phyloP scores from a whole-genome alignment of 1,284 basidiomycete genomes.

The Apiotrichum laibachii region DNA sequence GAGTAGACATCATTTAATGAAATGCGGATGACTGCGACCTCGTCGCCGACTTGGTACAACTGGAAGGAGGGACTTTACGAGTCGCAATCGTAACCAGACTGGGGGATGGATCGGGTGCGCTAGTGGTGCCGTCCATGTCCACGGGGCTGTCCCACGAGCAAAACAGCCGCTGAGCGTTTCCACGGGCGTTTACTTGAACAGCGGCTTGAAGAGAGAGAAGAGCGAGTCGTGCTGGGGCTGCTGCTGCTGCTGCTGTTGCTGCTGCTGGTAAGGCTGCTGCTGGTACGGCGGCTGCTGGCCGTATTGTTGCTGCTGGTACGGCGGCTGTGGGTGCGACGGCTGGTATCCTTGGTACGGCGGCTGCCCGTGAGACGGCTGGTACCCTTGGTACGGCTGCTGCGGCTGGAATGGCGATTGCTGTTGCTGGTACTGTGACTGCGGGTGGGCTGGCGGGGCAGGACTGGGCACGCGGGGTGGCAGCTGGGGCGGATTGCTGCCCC shows the following conservation, averaged over 20 bases:
- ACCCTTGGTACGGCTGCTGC: background rate
- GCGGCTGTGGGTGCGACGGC: background rate
- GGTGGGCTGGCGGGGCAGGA: background rate
- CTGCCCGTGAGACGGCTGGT: background rate
- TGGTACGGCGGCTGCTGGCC: background rate
- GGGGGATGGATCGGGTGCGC: too few relatives aligned
- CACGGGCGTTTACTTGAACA: background rate
- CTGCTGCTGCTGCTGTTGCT: background rate
- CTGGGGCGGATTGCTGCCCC: background rate
- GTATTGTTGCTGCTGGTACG: background rate
- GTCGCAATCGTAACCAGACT: too few relatives aligned
- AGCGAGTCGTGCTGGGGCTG: background rate
- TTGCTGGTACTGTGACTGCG: too few relatives aligned
- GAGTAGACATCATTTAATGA: slow-evolving; percentile 1
- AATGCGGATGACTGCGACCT: slow-evolving; percentile 8
- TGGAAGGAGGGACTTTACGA: too few relatives aligned
- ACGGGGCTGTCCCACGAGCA: too few relatives aligned
- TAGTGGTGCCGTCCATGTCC: too few relatives aligned
- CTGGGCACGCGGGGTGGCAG: background rate
- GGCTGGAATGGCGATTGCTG: background rate
- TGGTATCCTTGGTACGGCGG: background rate
- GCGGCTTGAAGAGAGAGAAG: background rate
- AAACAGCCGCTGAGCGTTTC: too few relatives aligned
- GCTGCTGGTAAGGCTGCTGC: background rate
- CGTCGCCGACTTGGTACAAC: background rate